Evolutionary conservation across 2,329 filamentous ascomycete genomes (phyloP).

Genomic region (Ceratocystis eucalypticola): DNA sequence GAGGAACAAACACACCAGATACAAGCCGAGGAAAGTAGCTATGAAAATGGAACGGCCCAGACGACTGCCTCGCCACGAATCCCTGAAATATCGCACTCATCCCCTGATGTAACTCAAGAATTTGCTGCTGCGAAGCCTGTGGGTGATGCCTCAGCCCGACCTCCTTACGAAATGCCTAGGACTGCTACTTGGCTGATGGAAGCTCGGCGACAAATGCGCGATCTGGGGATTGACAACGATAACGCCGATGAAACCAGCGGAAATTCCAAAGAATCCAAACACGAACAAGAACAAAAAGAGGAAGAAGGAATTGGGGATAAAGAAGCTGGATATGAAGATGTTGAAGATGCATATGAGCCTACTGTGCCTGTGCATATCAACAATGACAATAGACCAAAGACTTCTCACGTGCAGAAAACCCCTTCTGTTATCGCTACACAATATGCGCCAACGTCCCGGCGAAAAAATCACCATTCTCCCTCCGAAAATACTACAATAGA

Average conservation of each 20-base stretch:
- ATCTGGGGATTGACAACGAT: constrained; percentile 15
- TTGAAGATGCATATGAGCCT: constrained; percentile 15
- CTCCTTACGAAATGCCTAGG: not conserved
- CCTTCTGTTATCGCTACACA: not conserved
- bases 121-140: not conserved
- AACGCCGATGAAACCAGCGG: constrained; percentile 2
- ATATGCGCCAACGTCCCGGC: not conserved
- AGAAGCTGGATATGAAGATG: constrained; percentile 4
- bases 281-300: constrained; percentile 8
- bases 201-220: constrained; percentile 15
- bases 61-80: constrained; percentile 15
- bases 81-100: constrained; percentile 17
- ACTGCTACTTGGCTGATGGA: constrained; percentile 16
- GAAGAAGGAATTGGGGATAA: constrained; percentile 7
- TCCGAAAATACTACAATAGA: not conserved
- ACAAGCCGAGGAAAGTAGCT: constrained; percentile 16
- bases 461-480: not conserved
- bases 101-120: constrained; percentile 11
- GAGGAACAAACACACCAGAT: constrained; percentile 17
- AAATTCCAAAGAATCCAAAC: not conserved
- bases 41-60: constrained; percentile 11
- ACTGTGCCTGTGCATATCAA: constrained; percentile 11
- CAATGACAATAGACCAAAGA: not conserved
- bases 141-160: not conserved
- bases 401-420: not conserved